phyloP scores from a whole-genome alignment of 2,329 filamentous ascomycete species.

The Aspergillaceae sp. region DNA sequence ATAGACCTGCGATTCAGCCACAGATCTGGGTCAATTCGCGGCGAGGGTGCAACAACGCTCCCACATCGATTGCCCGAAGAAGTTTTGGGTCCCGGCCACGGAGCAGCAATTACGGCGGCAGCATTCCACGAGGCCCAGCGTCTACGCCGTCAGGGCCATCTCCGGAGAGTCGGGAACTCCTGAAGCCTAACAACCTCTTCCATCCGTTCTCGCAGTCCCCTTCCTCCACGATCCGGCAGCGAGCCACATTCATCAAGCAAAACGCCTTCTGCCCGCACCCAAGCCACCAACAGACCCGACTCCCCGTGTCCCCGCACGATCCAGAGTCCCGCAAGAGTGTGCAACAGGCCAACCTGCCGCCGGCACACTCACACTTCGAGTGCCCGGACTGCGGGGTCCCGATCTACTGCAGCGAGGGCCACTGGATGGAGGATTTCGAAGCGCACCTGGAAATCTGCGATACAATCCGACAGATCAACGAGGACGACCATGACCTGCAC shows the following conservation, averaged over 20 bases:
- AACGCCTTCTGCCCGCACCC: conserved; percentile 92
- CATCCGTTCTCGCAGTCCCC: conserved; percentile 86
- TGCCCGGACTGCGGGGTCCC: conserved; percentile 94
- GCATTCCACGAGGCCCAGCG: conserved; percentile 14
- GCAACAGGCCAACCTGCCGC: conserved; percentile 44
- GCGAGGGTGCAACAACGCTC: conserved; percentile 15
- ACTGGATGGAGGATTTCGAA: conserved; percentile 96
- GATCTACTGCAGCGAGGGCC: conserved; percentile 85
- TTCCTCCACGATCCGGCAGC: conserved; percentile 73
- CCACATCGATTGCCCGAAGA: conserved; percentile 14
- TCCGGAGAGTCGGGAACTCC: conserved; percentile 32
- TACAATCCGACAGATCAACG: conserved; percentile 82
- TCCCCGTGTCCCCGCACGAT: conserved; percentile 57
- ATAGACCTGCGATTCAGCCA: conserved; percentile 14
- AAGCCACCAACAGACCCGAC: conserved; percentile 66
- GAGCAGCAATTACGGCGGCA: conserved; percentile 10
- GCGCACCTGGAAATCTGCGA: conserved; percentile 88
- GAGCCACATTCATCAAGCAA: conserved; percentile 84
- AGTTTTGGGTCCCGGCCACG: conserved; percentile 18
- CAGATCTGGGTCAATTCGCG: conserved; percentile 17
- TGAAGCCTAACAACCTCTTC: conserved; percentile 76
- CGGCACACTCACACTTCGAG: conserved; percentile 82
- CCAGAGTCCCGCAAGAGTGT: conserved; percentile 51
- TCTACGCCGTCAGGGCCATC: conserved; percentile 15
- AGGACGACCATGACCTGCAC: conserved; percentile 90